These are phyloP conservation scores for Taiozyma sp. DNA, from an alignment of 1,139 yeast genomes.

Conservation along the genomic window DNA sequence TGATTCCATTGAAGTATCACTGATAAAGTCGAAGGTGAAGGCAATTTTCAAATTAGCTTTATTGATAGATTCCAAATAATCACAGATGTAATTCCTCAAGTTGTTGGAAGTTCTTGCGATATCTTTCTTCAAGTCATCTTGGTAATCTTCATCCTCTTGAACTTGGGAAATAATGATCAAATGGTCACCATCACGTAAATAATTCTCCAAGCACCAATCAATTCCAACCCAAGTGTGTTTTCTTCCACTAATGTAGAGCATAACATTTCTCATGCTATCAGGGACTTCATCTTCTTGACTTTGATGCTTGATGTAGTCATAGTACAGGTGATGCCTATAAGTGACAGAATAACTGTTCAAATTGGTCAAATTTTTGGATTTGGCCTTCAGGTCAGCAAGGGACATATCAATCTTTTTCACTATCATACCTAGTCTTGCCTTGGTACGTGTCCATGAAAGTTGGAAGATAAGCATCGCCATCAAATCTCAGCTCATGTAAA, in stretches of 20 bases:
- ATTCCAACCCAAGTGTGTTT: constrained; percentile 68
- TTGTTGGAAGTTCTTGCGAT: constrained; percentile 23
- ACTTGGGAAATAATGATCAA: constrained; percentile 46
- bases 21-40: constrained; percentile 52
- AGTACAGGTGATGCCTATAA: constrained; percentile 16
- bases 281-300: constrained; percentile 5
- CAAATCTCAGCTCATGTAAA: constrained; percentile 26
- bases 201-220: constrained; percentile 56
- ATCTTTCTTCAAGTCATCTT: constrained; percentile 11
- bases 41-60: constrained; percentile 35
- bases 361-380: constrained; percentile 12
- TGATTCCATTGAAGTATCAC: constrained; percentile 33
- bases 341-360: constrained; percentile 10
- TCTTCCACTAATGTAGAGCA: constrained; percentile 58
- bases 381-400: constrained; percentile 10
- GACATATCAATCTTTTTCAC: constrained; percentile 18
- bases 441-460: constrained; percentile 1
- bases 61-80: constrained; percentile 9
- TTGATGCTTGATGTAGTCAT: constrained; percentile 8
- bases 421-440: constrained; percentile 6
- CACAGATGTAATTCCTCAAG: constrained; percentile 14
- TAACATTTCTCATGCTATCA: constrained; percentile 38
- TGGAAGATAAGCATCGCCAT: constrained; percentile 21
- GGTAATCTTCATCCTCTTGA: constrained; percentile 25
- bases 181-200: constrained; percentile 59